These are phyloP conservation scores for Cyclotella choctawhatcheeana DNA, from an alignment of 108 stramenopile genomes.

Conservation along the genomic window DNA sequence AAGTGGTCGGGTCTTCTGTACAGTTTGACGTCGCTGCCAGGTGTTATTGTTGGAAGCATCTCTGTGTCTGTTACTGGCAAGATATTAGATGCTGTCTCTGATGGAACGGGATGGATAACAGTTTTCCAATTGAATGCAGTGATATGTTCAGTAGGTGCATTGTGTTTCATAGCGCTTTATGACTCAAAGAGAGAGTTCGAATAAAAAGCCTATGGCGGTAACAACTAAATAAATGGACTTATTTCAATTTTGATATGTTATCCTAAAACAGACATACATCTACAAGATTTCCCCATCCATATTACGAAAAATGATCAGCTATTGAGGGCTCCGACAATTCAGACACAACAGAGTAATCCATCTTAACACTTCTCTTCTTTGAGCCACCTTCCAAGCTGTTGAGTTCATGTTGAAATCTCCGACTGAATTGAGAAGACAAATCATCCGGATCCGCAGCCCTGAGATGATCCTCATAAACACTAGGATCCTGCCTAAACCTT, in stretches of 20 bases:
- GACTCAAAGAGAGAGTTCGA: conserved; percentile 80
- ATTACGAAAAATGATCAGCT: conserved; percentile 1
- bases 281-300: no score
- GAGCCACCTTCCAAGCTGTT: conserved; percentile 8
- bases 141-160: conserved; percentile 66
- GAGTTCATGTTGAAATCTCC: no score
- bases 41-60: conserved; percentile 72
- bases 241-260: neutral
- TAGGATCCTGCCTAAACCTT: conserved; percentile 1
- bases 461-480: neutral
- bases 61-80: conserved; percentile 70
- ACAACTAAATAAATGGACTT: no score
- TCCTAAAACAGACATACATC: neutral
- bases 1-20: conserved; percentile 81
- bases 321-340: conserved; percentile 24
- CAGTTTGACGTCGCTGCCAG: conserved; percentile 68
- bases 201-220: no score
- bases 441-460: neutral
- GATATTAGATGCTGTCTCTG: conserved; percentile 67
- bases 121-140: conserved; percentile 72
- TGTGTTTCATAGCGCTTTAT: conserved; percentile 71
- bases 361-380: neutral
- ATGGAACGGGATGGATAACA: conserved; percentile 56
- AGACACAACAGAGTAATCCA: conserved; percentile 24
- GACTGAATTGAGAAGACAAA: conserved; percentile 2